Evolutionary conservation across 352 stramenopile genomes (phyloP).

Genomic region (Pythium monospermum): DNA sequence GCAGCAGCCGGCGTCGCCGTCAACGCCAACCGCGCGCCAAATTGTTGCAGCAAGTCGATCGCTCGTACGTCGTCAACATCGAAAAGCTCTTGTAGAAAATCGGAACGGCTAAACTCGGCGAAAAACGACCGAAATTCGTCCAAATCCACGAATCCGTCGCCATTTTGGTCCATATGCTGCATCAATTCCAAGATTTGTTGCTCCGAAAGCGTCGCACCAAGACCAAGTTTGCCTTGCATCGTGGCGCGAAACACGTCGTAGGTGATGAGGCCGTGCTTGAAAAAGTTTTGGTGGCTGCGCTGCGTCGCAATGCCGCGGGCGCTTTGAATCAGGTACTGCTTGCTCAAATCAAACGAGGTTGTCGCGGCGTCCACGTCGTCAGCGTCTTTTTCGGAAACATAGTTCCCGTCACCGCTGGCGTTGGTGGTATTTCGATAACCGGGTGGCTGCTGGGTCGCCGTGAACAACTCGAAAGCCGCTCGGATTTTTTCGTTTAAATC

Average conservation of each 20-base stretch:
- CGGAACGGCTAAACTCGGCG: conserved; percentile 61
- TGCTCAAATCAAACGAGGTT: conserved; percentile 21
- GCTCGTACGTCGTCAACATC: conserved; percentile 69
- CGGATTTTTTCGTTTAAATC: conserved; percentile 56
- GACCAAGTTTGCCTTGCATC: conserved; percentile 52
- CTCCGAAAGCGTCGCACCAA: conserved; percentile 67
- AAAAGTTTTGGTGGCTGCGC: conserved; percentile 40
- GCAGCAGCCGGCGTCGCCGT: too few species aligned
- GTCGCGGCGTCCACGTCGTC: conserved; percentile 3
- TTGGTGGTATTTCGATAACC: too few species aligned
- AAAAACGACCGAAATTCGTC: conserved; percentile 89
- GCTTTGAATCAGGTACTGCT: conserved; percentile 23
- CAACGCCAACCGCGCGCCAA: conserved; percentile 43
- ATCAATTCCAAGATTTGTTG: conserved; percentile 92
- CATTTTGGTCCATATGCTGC: conserved; percentile 89
- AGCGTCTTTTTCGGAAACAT: too few species aligned
- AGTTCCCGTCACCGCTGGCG: too few species aligned
- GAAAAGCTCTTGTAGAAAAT: conserved; percentile 74
- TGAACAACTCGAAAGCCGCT: conserved; percentile 70
- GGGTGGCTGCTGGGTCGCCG: conserved; percentile 11
- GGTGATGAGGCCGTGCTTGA: conserved; percentile 50
- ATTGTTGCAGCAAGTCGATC: conserved; percentile 66
- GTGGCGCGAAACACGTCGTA: conserved; percentile 78
- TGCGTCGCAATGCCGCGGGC: conserved; percentile 28
- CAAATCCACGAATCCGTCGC: conserved; percentile 87